phyloP scores from a whole-genome alignment of 2,329 filamentous ascomycete species.

The Elsinoe australis region DNA sequence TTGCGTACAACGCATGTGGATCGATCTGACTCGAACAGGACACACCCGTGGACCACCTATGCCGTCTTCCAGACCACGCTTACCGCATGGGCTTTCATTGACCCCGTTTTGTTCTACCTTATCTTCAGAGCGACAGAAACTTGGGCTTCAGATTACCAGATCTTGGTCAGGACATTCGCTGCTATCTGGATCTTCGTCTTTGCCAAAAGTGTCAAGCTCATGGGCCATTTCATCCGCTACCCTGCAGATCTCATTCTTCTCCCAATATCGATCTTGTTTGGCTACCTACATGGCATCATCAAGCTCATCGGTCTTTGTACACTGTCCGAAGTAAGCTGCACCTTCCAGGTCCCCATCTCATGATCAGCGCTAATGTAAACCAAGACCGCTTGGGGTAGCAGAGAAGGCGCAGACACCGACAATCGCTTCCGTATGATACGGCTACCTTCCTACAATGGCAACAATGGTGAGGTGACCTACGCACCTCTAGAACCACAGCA shows the following conservation, averaged over 20 bases:
- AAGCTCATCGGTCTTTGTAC: conserved; percentile 83
- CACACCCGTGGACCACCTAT: conserved; percentile 89
- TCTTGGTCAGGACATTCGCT: conserved; percentile 52
- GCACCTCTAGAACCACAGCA: neutral
- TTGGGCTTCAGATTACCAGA: conserved; percentile 27
- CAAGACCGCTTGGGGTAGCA: conserved; percentile 96
- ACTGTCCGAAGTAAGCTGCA: conserved; percentile 57
- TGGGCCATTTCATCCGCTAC: conserved; percentile 78
- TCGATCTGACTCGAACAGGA: conserved; percentile 48
- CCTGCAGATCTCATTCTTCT: conserved; percentile 73
- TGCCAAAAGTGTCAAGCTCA: conserved; percentile 84
- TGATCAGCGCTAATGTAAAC: too few species aligned
- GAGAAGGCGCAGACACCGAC: conserved; percentile 81
- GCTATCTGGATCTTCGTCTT: conserved; percentile 66
- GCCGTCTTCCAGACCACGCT: conserved; percentile 88
- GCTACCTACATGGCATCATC: conserved; percentile 86
- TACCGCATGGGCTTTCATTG: conserved; percentile 78
- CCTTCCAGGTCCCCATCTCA: too few species aligned
- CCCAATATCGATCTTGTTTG: conserved; percentile 80
- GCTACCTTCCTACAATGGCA: conserved; percentile 29
- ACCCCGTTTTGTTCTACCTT: conserved; percentile 63
- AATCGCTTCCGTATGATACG: conserved; percentile 60
- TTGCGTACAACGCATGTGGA: too few species aligned
- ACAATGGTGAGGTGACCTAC: conserved; percentile 5
- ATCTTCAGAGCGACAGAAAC: conserved; percentile 59